These are phyloP conservation scores for Candolleomyces eurysporus DNA, from an alignment of 768 basidiomycete species.

Conservation along the genomic window DNA sequence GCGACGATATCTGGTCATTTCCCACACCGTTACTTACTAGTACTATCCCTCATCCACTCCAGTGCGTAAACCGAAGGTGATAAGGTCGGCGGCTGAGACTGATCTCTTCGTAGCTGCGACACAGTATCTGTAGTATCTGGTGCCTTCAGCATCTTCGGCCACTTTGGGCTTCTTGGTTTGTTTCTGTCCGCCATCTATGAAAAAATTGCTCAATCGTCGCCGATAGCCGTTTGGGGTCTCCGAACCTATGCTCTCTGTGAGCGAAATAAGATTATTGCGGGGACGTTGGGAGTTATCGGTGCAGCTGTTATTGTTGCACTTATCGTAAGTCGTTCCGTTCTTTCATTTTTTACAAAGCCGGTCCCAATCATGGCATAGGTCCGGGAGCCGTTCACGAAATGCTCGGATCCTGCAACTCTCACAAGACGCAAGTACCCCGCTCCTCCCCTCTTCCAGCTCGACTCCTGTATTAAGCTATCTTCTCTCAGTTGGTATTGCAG, in stretches of 20 bases:
- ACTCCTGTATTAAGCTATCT: not conserved
- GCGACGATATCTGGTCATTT: too few species aligned
- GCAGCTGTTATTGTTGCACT: not conserved
- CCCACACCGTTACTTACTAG: too few species aligned
- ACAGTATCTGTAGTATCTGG: not conserved
- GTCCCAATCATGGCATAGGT: too few species aligned
- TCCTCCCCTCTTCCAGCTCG: not conserved
- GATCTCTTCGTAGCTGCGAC: not conserved
- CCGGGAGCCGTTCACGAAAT: not conserved
- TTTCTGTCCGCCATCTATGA: not conserved
- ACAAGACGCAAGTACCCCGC: not conserved
- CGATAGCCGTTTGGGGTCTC: slow-evolving; percentile 6
- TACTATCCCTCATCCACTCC: not conserved
- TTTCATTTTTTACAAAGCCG: not conserved
- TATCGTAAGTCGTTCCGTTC: not conserved
- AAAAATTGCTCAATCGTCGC: not conserved
- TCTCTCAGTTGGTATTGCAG: not conserved
- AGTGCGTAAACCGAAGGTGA: not conserved
- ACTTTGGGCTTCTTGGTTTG: not conserved
- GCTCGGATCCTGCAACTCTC: not conserved
- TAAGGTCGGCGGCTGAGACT: not conserved
- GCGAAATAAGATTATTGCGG: not conserved
- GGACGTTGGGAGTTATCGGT: not conserved
- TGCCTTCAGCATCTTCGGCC: not conserved
- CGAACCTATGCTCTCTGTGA: slow-evolving; percentile 3